These are phyloP conservation scores for Cladophialophora yegresii DNA, from an alignment of 2,329 filamentous ascomycete genomes.

Conservation along the genomic window DNA sequence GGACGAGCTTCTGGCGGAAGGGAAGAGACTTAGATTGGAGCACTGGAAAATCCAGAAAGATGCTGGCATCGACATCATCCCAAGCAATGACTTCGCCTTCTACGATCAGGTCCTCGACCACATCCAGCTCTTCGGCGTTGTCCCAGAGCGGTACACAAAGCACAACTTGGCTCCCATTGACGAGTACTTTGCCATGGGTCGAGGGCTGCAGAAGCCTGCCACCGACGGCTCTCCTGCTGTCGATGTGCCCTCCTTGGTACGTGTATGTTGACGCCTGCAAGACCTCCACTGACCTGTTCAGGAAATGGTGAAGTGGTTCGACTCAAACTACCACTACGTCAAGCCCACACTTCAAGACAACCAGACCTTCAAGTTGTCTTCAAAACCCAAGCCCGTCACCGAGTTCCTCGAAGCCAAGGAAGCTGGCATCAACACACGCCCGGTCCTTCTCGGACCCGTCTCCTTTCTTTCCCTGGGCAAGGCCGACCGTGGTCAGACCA, in stretches of 20 bases:
- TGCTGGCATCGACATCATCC: conserved; percentile 95
- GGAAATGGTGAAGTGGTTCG: conserved; percentile 99
- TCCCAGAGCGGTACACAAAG: conserved; percentile 90
- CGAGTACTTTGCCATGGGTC: conserved; percentile 99
- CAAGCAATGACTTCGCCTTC: conserved; percentile 98
- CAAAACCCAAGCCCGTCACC: conserved; percentile 86
- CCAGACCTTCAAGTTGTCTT: conserved; percentile 88
- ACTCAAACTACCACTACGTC: conserved; percentile 99
- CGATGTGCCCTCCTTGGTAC: conserved; percentile 80
- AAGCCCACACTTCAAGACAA: conserved; percentile 97
- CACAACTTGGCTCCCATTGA: conserved; percentile 85
- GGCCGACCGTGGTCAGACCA: conserved; percentile 91
- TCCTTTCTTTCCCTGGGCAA: conserved; percentile 98
- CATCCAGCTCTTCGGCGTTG: conserved; percentile 94
- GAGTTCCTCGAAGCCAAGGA: conserved; percentile 99
- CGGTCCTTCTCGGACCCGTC: conserved; percentile 91
- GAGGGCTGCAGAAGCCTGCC: conserved; percentile 90
- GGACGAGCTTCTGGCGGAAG: conserved; percentile 86
- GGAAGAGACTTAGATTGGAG: conserved; percentile 90
- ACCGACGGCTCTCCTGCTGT: conserved; percentile 55
- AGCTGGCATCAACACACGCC: conserved; percentile 87
- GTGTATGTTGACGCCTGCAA: conserved; percentile 37
- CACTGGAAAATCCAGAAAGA: conserved; percentile 99
- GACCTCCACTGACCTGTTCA: conserved; percentile 36
- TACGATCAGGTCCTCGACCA: conserved; percentile 98